phyloP scores from a whole-genome alignment of 306 rosid species.

The Quercus dentata region DNA sequence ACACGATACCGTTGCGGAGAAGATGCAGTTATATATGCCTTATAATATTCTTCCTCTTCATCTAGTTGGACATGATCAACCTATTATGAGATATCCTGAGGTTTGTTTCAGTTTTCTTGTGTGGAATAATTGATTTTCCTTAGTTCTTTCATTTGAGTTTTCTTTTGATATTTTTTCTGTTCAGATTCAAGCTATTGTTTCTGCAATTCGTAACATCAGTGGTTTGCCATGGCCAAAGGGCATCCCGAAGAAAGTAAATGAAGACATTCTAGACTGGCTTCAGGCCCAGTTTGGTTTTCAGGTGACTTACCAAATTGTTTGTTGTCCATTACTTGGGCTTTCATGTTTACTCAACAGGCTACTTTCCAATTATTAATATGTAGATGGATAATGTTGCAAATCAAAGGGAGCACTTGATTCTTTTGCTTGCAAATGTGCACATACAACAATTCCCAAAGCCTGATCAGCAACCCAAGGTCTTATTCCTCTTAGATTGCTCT shows the following conservation, averaged over 20 bases:
- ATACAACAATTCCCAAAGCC: slow-evolving; percentile 57
- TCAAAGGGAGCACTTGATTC: slow-evolving; percentile 97
- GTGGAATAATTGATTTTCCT: slow-evolving; percentile 2
- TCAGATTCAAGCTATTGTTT: slow-evolving; percentile 69
- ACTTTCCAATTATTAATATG: slow-evolving; percentile 29
- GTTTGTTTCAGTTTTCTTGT: slow-evolving; percentile 37
- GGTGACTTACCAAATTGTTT: slow-evolving; percentile 42
- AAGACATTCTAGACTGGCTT: slow-evolving; percentile 96
- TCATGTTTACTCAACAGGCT: slow-evolving; percentile 2
- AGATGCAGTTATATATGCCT: slow-evolving; percentile 73
- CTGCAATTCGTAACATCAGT: slow-evolving; percentile 77
- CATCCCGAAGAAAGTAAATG: slow-evolving; percentile 51
- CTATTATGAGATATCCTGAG: slow-evolving; percentile 85
- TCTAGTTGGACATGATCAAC: slow-evolving; percentile 72
- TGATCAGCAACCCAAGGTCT: slow-evolving; percentile 81
- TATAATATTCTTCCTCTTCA: slow-evolving; percentile 92
- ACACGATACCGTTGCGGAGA: slow-evolving; percentile 64
- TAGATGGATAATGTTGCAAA: slow-evolving; percentile 89
- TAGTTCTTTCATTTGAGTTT: background rate
- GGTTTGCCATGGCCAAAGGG: slow-evolving; percentile 84
- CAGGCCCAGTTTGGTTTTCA: slow-evolving; percentile 91
- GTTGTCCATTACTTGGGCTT: slow-evolving; percentile 14
- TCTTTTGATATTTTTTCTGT: slow-evolving; percentile 11
- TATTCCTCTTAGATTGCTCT: slow-evolving; percentile 16
- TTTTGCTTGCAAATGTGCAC: slow-evolving; percentile 90